A percentile compares a stretch with the other conserved stretches of the same genome.
Evolutionary conservation across 441 rosid species (phyloP).

Genomic region (Metrosideros polymorpha): DNA sequence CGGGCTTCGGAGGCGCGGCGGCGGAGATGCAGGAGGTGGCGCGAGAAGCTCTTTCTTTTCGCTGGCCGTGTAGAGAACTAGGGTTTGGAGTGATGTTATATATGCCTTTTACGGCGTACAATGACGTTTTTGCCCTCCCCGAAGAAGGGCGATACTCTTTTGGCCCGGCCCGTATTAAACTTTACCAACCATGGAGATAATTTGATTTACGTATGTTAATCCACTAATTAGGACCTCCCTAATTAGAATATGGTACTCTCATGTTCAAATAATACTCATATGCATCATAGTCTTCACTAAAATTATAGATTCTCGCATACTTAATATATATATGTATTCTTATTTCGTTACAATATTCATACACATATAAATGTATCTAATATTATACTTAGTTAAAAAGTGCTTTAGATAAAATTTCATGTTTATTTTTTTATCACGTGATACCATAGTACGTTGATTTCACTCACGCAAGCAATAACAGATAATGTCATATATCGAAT

Average conservation of each 20-base stretch:
- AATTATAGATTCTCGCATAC: too few relatives aligned
- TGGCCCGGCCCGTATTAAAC: neutral
- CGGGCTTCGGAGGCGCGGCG: neutral
- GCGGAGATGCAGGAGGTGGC: neutral
- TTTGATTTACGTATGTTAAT: neutral
- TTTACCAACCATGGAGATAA: accelerated
- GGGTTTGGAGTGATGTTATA: neutral
- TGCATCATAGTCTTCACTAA: too few relatives aligned
- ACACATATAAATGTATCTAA: too few relatives aligned
- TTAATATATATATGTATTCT: too few relatives aligned
- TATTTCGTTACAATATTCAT: too few relatives aligned
- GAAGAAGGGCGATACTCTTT: too few relatives aligned
- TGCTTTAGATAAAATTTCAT: too few relatives aligned
- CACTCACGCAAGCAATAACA: neutral
- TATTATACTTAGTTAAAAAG: too few relatives aligned
- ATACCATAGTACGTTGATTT: neutral
- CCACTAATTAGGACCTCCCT: neutral
- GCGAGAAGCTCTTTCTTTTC: neutral
- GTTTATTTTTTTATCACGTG: neutral
- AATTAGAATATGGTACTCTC: too few relatives aligned
- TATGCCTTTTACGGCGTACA: neutral
- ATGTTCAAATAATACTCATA: too few relatives aligned
- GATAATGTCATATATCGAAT: neutral
- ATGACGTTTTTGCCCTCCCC: neutral
- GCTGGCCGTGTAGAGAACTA: neutral